Conservation (phyloP, 352 stramenopile species). For the Phytophthora macrochlamydospora region DNA sequence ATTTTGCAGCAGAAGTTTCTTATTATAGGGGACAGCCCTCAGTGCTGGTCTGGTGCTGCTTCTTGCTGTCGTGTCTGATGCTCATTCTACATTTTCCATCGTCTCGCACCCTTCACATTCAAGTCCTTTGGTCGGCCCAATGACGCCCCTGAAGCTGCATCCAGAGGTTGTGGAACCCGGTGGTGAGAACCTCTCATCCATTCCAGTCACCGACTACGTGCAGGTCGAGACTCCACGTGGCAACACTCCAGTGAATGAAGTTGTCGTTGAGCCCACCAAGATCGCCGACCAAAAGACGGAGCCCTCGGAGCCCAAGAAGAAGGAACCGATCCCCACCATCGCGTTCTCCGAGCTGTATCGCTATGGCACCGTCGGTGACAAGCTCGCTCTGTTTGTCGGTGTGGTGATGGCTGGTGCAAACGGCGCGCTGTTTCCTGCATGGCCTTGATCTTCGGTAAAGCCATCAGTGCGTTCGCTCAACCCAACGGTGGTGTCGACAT, state of each 20-base stretch:
- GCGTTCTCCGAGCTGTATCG: slow-evolving; percentile 40
- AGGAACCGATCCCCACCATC: neutral
- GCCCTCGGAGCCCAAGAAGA: neutral
- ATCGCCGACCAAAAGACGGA: neutral
- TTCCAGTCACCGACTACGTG: slow-evolving; percentile 6
- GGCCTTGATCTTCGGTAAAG: slow-evolving; percentile 53
- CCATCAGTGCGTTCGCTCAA: slow-evolving; percentile 41
- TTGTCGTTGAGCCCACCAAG: neutral
- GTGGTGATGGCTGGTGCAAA: slow-evolving; percentile 39
- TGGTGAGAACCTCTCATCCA: neutral
- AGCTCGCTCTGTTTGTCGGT: slow-evolving; percentile 31
- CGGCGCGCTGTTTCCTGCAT: slow-evolving; percentile 53
- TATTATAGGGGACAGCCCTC: slow-evolving; percentile 5
- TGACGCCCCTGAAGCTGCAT: slow-evolving; percentile 3
- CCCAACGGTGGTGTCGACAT: slow-evolving; percentile 33
- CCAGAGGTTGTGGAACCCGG: neutral
- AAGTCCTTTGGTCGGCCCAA: neutral
- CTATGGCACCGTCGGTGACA: slow-evolving; percentile 39
- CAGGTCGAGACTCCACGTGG: slow-evolving; percentile 9
- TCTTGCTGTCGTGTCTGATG: too few relatives aligned
- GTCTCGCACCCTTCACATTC: neutral
- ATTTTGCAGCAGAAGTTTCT: slow-evolving; percentile 9
- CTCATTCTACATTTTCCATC: neutral
- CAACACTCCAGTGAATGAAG: neutral
- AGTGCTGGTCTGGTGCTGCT: too few relatives aligned